Base-by-base conservation (phyloP, 345 rosid genomes). In the Psidium guajava region DNA sequence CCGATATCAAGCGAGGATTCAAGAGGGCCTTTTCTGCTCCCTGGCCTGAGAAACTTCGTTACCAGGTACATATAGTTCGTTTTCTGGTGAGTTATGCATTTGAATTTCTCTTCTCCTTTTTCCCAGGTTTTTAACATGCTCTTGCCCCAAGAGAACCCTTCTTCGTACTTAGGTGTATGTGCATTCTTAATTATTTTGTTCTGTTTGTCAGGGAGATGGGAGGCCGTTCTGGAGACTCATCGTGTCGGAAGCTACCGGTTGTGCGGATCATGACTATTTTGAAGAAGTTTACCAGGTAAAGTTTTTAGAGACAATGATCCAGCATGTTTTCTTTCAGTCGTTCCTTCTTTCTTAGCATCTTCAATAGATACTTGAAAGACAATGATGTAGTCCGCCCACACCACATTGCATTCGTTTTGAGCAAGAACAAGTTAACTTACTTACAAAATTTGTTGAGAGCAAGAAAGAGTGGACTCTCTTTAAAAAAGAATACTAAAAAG, bases 171-270 rank as follows among this genome's bases (percentile, higher is more conserved):
- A 5, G 15, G 8, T 84, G 80, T 54, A 2, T 8, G 32, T 64
- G 9, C 75, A 32, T 64, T 64, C 40, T 64, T 8, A 32, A 15
- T 50, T 9, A 54, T 18, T 56, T 47, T 69, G 77, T 54, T 82
- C 28, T 58, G 83, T 27, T 85, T 86, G 59, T 87, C 87, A 96
- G 98, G 99, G 96, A 84, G 96, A 96, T 90, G 98, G 96, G 69
- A 94, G 91, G 90, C 96, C 98, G 49, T 96, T 94, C 83, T 93
- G 98, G 98, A 95, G 92, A 87, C 92, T 91, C 6, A 90, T 93
- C 86, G 97, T 96, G 83, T 90, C 95, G 27, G 97, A 95, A 89
- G 98, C 98, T 84, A 96, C 98, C 82, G 96, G 98, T 85, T 94
- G 93, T 87, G 81, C 88, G 50, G 86, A 93, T 85, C 89, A 92